Evolutionary conservation across 495 filamentous ascomycete species (phyloP), one percentile per base, ranked within the genome.

Genomic region (Cercophora samala): DNA sequence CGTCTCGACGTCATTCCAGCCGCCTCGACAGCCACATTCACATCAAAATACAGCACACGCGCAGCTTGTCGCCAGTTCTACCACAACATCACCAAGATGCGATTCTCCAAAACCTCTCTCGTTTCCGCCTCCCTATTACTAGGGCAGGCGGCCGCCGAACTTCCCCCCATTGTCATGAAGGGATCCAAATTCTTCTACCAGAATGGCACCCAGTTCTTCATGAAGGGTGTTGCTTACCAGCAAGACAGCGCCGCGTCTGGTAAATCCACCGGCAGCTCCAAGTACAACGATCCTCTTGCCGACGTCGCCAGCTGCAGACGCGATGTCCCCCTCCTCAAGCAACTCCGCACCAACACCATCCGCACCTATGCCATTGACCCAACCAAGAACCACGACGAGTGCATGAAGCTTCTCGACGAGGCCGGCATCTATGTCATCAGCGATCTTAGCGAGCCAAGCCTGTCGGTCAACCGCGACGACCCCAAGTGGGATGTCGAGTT

Each of bases 401-500:
- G 94, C 80, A 97, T 99, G 94, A 77, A 85, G 64, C 74, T 93
- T 72, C 83, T 99, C 21, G 81, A 90, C 21, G 88, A 91, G 63
- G 92, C 91, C 26, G 95, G 93, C 67, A 99, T 99, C 79, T 99
- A 99, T 76, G 86, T 99, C 51, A 87, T 99, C 69, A 87, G 91
- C 62, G 95, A 98, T 79, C 82, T 99, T 64, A 91, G 90, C 26
- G 85, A 92, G 72, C 93, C 95, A 3, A 78, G 79, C 5, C 70
- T 84, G 51, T 97, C 95, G 17, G 96, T 99, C 82, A 90, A 93
- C 82, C 88, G 93, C 52, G 85, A 89, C 72, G 80, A 82, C 55
- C 91, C 95, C 6, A 61, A 73, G 18, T 98, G 95, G 95, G 86
- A 90, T 64, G 84, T 87, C 59, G 81, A 83, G 1, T 82, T 97